Conservation (phyloP, 169 alveolate species). For the Amoebophrya sp. region DNA sequence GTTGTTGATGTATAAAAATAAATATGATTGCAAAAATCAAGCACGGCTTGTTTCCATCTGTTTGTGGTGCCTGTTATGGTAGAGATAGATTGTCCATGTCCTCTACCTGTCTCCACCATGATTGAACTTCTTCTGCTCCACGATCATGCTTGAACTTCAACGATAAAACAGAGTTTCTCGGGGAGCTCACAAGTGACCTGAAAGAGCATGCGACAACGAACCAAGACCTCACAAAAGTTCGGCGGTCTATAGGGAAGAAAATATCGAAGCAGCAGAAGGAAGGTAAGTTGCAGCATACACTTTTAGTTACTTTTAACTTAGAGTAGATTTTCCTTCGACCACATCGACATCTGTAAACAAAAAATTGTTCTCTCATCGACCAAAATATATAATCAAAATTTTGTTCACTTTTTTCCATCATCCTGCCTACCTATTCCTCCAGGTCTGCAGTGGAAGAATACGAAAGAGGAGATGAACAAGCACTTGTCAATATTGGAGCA, state of each 20-base stretch:
- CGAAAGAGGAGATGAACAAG: not conserved
- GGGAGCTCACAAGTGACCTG: not conserved
- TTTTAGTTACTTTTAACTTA: no score
- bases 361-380: no score
- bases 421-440: no score
- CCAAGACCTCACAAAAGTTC: not conserved
- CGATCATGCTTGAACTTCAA: no score
- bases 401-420: no score
- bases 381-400: no score
- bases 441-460: not conserved
- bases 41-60: no score
- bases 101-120: not conserved
- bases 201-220: not conserved
- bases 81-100: not conserved
- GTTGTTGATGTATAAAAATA: not conserved
- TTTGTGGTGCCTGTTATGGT: not conserved
- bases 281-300: no score
- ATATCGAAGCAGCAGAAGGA: conserved; percentile 14
- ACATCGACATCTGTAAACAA: no score
- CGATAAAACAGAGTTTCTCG: not conserved
- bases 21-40: no score
- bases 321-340: no score
- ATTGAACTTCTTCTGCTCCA: no score
- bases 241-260: not conserved
- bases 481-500: not conserved